phyloP scores from a whole-genome alignment of 2,329 filamentous ascomycete species.

The Ascochyta pisi region DNA sequence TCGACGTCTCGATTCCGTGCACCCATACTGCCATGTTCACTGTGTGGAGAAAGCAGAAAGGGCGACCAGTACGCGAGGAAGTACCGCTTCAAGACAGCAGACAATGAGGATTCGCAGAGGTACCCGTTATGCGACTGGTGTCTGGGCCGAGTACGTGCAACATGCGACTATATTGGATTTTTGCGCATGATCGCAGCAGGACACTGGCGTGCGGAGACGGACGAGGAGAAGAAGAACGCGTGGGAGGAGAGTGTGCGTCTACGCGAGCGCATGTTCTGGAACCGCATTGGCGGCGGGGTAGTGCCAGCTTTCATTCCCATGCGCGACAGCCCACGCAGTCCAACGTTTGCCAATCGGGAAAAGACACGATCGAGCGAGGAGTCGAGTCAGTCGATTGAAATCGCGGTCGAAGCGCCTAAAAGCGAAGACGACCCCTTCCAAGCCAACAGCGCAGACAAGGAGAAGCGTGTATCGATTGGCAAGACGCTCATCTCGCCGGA shows the following conservation, averaged over 20 bases:
- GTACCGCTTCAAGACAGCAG: conserved; percentile 87
- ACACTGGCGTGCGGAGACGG: conserved; percentile 83
- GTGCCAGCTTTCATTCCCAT: conserved; percentile 66
- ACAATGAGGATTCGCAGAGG: conserved; percentile 83
- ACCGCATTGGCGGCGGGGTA: conserved; percentile 88
- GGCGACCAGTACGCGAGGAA: conserved; percentile 75
- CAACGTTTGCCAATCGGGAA: conserved; percentile 36
- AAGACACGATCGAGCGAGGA: conserved; percentile 39
- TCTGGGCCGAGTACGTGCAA: conserved; percentile 79
- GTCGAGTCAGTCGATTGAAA: conserved; percentile 25
- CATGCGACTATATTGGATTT: conserved; percentile 92
- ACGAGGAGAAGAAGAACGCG: conserved; percentile 82
- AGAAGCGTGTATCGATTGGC: conserved; percentile 49
- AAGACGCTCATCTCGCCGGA: conserved; percentile 42
- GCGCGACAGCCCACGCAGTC: conserved; percentile 44
- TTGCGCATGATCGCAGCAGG: conserved; percentile 90
- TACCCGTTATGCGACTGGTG: conserved; percentile 93
- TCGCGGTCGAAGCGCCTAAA: conserved; percentile 27
- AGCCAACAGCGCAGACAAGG: conserved; percentile 28
- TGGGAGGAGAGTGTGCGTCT: conserved; percentile 95
- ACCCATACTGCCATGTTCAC: conserved; percentile 73
- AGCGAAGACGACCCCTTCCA: conserved; percentile 47
- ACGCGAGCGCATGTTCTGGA: conserved; percentile 97
- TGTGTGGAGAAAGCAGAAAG: conserved; percentile 85
- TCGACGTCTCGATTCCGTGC: conserved; percentile 60